Base-by-base conservation (phyloP, 257 asterid genomes). In the Capsicum baccatum region DNA sequence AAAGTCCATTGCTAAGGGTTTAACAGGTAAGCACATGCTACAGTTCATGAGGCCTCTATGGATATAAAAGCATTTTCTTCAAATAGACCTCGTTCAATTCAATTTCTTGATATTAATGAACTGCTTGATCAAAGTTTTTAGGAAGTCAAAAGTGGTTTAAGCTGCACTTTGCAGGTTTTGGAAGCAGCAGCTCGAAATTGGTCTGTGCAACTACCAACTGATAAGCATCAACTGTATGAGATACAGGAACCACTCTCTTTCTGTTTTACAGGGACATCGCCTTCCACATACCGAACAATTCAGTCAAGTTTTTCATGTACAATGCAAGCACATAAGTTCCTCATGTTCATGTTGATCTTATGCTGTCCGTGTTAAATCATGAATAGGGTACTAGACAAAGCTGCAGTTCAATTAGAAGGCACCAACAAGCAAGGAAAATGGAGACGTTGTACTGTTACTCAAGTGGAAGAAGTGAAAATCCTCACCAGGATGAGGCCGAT, bases 281-380 rank as follows among this genome's bases (percentile, higher is more conserved):
- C 84, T 96, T 48, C 88, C 88, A 47, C 98, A 92, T 68, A 94
- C 96, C 4, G 85, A 89, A 10, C 96, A 96, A 87, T 92, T 96
- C 87, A 91, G 94, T 98, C 57, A 44, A 44, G 57, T 9, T 52
- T 71, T 44, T 71, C 3, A 73, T 47, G 58, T 8, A n/a, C 63
- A 12, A 39, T 14, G 64, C 66, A 54, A 21, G 64, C 47, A 1
- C 2, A 14, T 21, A 60, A 73, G 37, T 17, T 12, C 8, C 17
- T 44, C 56, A 70, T 70, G 15, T 71, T 71, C 33, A 71, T 2
- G 79, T 9, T 44, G 9, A 70, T 71, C 57, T 71, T 71, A 44
- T 10, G 17, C 54, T 26, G 70, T 56, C 33, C 4, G 48, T 60
- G 47, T 62, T 15, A 39, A 42, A 26, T 80, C 48, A 73, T 73